These are phyloP conservation scores for Mortierella polycephala DNA, from an alignment of 371 early-diverging fungal species.

Conservation along the genomic window DNA sequence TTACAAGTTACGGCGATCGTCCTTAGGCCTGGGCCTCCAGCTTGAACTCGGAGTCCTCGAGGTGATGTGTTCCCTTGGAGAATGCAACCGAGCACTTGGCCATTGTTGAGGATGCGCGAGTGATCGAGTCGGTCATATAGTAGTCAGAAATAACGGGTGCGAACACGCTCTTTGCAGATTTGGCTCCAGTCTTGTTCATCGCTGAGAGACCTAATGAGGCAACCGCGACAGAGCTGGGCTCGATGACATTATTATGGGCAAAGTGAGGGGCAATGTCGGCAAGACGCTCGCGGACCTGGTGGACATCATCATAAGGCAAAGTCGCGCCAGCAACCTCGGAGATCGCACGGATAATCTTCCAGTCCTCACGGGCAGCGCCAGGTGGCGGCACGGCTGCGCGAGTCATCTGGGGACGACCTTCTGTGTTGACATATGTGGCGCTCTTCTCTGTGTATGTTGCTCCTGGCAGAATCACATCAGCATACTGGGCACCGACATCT, in stretches of 20 bases:
- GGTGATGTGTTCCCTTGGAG: conserved; percentile 45
- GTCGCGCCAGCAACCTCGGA: conserved; percentile 89
- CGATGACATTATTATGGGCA: conserved; percentile 78
- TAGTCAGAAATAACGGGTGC: conserved; percentile 83
- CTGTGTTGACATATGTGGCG: conserved; percentile 95
- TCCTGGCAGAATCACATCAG: conserved; percentile 96
- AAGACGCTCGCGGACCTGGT: conserved; percentile 86
- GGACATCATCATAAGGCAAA: conserved; percentile 90
- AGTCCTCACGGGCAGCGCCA: conserved; percentile 95
- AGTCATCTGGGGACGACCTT: conserved; percentile 93
- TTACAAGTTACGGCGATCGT: not conserved
- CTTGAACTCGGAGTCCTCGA: conserved; percentile 53
- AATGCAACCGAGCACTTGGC: conserved; percentile 91
- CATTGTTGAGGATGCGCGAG: conserved; percentile 95
- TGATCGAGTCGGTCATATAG: conserved; percentile 95
- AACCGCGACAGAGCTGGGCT: conserved; percentile 65
- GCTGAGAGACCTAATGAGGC: conserved; percentile 71
- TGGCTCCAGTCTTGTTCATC: conserved; percentile 59
- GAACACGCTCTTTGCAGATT: conserved; percentile 59
- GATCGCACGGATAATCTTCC: conserved; percentile 97
- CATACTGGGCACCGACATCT: conserved; percentile 94
- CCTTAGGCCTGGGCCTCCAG: conserved; percentile 41
- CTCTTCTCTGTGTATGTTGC: conserved; percentile 98
- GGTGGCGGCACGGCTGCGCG: conserved; percentile 94
- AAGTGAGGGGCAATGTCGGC: conserved; percentile 88